These are phyloP conservation scores for Nitzschia palea DNA, from an alignment of 108 stramenopile genomes.

Conservation along the genomic window DNA sequence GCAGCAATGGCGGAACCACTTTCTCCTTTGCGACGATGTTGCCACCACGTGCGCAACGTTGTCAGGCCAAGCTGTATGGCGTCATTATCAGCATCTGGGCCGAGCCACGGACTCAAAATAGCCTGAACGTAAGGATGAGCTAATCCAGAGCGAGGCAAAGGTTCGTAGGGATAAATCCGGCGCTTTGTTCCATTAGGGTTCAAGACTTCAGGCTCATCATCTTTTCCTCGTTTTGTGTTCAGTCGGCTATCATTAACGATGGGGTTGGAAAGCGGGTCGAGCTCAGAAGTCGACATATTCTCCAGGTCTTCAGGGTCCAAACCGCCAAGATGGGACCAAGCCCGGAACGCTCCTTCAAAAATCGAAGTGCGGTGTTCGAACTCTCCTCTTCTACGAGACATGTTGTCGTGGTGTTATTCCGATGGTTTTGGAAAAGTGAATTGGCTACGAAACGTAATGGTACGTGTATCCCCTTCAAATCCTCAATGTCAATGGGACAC, in stretches of 20 bases:
- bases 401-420: slow-evolving; percentile 18
- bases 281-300: slow-evolving; percentile 48
- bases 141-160: slow-evolving; percentile 82
- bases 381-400: slow-evolving; percentile 90
- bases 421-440: too few relatives aligned
- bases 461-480: too few relatives aligned
- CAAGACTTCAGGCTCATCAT: slow-evolving; percentile 15
- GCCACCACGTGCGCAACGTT: slow-evolving; percentile 90
- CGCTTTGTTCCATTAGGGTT: slow-evolving; percentile 49
- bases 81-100: slow-evolving; percentile 87
- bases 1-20: slow-evolving; percentile 82
- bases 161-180: slow-evolving; percentile 80
- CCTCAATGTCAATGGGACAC: too few relatives aligned
- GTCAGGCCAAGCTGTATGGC: slow-evolving; percentile 87
- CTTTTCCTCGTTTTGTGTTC: slow-evolving; percentile 35
- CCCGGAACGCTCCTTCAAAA: slow-evolving; percentile 92
- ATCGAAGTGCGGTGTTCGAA: slow-evolving; percentile 92
- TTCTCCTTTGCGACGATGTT: slow-evolving; percentile 91
- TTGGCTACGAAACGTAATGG: too few relatives aligned
- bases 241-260: slow-evolving; percentile 61
- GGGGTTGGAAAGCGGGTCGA: slow-evolving; percentile 75
- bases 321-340: slow-evolving; percentile 89
- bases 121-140: slow-evolving; percentile 91
- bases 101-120: slow-evolving; percentile 87
- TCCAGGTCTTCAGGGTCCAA: slow-evolving; percentile 77